Base-by-base conservation (phyloP, 2,329 filamentous ascomycete species). In the Phoma sp. region DNA sequence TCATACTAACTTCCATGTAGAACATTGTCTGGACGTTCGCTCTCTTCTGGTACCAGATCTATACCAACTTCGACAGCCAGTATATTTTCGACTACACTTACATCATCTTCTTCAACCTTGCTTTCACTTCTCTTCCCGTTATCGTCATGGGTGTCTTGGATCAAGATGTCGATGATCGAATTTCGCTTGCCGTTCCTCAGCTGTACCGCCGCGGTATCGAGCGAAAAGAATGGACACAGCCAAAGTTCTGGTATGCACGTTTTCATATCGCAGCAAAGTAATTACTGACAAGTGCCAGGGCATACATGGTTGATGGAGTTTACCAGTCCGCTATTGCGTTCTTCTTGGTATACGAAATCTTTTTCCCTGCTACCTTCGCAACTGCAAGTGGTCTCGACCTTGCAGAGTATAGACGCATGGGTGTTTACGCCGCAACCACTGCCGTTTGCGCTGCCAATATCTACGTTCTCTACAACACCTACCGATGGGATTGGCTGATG, bases 71-170 rank as follows among this genome's bases (percentile, higher is more conserved):
- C 74, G 95, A 99, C 78, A 92, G 93, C 75, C 93, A 93, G 40
- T 98, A 97, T 73, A 86, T 97, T 47, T 97, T 96, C 79, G 95
- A 99, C 75, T 97, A 96, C 80, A 96, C 91, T 35, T 99, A 98
- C 78, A 96, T 99, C 68, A 83, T 98, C 59, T 84, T 98, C 72
- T 96, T 96, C 83, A 98, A 98, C 78, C 80, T 99, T 73, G 90
- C 93, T 53, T 99, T 99, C 77, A 99, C 95, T 5, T 99, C 95
- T 13, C 78, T 99, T 18, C 92, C 95, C 2, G 90, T 98, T 57
- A 93, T 95, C 64, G 86, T 99, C 64, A 96, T 98, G 86, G 95
- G 95, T 77, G 90, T 99, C 37, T 83, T 99, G 59, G 95, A 99
- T 70, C 95, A 99, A 78, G 95, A 99, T 72, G 93, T 99, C 41